Conservation (phyloP, 2,329 filamentous ascomycete genomes). For the Didymellaceae sp. region DNA sequence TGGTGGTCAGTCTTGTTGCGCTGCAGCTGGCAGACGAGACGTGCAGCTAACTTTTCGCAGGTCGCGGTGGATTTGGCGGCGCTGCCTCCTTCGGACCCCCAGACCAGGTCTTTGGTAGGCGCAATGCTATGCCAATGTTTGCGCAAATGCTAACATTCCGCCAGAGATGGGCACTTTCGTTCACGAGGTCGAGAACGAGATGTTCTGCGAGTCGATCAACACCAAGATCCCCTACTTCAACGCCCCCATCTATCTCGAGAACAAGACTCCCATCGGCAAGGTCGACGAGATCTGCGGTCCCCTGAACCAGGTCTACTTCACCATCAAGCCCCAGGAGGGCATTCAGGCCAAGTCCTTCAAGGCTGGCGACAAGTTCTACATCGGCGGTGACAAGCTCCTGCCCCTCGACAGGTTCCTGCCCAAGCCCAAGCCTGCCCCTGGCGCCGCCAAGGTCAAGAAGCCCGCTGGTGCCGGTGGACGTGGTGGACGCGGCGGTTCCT, state of each 20-base stretch:
- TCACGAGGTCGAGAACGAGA: constrained; percentile 95
- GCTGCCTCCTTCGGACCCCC: constrained; percentile 53
- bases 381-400: constrained; percentile 90
- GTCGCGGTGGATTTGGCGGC: constrained; percentile 47
- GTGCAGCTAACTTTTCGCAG: constrained; percentile 43
- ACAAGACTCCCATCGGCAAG: constrained; percentile 96
- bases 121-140: background rate
- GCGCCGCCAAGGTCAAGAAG: constrained; percentile 73
- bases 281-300: constrained; percentile 97
- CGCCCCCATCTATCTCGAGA: constrained; percentile 97
- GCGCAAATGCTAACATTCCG: constrained; percentile 25
- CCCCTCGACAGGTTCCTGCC: constrained; percentile 95
- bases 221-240: constrained; percentile 98
- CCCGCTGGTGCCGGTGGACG: constrained; percentile 64
- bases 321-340: constrained; percentile 94
- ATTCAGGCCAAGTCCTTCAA: constrained; percentile 96
- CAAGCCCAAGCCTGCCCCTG: constrained; percentile 79
- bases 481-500: constrained; percentile 65
- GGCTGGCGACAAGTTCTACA: constrained; percentile 95
- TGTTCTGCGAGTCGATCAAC: constrained; percentile 96
- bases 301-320: constrained; percentile 98
- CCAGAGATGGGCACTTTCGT: constrained; percentile 93
- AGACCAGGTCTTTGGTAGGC: constrained; percentile 51
- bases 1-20: constrained; percentile 51
- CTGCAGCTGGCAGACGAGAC: constrained; percentile 28